Conservation (phyloP, 352 stramenopile genomes). For the Globisporangium middletonii region DNA sequence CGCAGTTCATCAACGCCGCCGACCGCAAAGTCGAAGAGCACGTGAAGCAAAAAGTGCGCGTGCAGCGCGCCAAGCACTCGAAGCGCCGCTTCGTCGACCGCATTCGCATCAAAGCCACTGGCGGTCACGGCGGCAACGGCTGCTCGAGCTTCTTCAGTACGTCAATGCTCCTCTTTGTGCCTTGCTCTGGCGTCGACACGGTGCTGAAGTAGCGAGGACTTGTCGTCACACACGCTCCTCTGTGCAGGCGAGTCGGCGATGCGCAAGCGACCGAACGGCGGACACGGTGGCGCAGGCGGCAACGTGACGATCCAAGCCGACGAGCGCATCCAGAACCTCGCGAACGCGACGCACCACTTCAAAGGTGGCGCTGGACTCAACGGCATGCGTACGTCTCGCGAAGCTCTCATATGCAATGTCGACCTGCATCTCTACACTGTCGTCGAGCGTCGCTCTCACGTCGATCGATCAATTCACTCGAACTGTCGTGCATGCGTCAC, state of each 20-base stretch:
- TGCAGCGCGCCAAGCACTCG: constrained; percentile 77
- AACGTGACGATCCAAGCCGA: constrained; percentile 75
- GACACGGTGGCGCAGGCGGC: constrained; percentile 77
- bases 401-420: too few species aligned
- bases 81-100: constrained; percentile 89
- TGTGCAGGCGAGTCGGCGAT: constrained; percentile 44
- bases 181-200: background rate
- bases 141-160: constrained; percentile 83
- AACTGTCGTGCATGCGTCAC: background rate
- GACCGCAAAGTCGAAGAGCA: constrained; percentile 65
- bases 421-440: too few species aligned
- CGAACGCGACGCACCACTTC: constrained; percentile 82
- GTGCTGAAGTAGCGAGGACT: background rate
- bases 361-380: constrained; percentile 71
- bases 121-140: constrained; percentile 83
- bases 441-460: background rate
- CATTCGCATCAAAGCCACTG: constrained; percentile 86
- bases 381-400: constrained; percentile 66
- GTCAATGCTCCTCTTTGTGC: constrained; percentile 2
- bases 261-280: constrained; percentile 77
- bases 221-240: background rate
- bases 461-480: background rate
- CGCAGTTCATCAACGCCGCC: constrained; percentile 14
- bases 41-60: constrained; percentile 83
- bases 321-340: constrained; percentile 76